Conservation (phyloP, 2,329 filamentous ascomycete species). For the Daldinia eschscholtzii region DNA sequence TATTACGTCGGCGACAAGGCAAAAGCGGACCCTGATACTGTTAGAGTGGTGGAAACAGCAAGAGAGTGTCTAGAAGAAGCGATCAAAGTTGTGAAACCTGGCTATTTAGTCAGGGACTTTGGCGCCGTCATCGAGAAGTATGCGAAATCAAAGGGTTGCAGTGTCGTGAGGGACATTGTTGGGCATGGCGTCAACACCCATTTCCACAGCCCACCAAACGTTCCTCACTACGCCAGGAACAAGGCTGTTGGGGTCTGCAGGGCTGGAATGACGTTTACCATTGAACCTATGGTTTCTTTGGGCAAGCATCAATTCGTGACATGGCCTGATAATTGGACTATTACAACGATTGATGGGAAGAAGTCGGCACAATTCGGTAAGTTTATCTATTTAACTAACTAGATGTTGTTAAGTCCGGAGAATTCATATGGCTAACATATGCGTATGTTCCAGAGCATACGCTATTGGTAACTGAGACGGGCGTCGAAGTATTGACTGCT, state of each 20-base stretch:
- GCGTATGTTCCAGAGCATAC: slow-evolving; percentile 1
- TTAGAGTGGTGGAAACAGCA: slow-evolving; percentile 3
- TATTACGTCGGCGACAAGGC: slow-evolving; percentile 7
- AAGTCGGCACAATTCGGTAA: slow-evolving; percentile 12
- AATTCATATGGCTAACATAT: slow-evolving; percentile 7
- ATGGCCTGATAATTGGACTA: slow-evolving; percentile 10
- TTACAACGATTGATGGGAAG: slow-evolving; percentile 9
- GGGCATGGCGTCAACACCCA: slow-evolving; percentile 5
- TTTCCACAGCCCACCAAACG: slow-evolving; percentile 8
- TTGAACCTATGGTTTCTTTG: slow-evolving; percentile 10
- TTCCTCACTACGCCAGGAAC: slow-evolving; percentile 6
- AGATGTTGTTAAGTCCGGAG: neutral
- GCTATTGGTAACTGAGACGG: slow-evolving; percentile 2
- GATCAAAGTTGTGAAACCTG: slow-evolving; percentile 5
- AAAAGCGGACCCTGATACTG: slow-evolving; percentile 2
- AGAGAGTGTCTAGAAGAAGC: slow-evolving; percentile 3
- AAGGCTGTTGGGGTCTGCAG: slow-evolving; percentile 6
- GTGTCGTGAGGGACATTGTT: slow-evolving; percentile 6
- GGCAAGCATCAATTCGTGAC: slow-evolving; percentile 11
- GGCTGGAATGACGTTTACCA: slow-evolving; percentile 7
- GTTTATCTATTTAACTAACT: neutral
- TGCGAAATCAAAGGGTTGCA: slow-evolving; percentile 6
- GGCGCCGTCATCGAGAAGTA: slow-evolving; percentile 6
- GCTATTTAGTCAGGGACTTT: slow-evolving; percentile 1
- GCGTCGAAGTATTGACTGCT: slow-evolving; percentile 8